Evolutionary conservation across 2,329 filamentous ascomycete genomes (phyloP).

Genomic region (Fusarium nisikadoi): DNA sequence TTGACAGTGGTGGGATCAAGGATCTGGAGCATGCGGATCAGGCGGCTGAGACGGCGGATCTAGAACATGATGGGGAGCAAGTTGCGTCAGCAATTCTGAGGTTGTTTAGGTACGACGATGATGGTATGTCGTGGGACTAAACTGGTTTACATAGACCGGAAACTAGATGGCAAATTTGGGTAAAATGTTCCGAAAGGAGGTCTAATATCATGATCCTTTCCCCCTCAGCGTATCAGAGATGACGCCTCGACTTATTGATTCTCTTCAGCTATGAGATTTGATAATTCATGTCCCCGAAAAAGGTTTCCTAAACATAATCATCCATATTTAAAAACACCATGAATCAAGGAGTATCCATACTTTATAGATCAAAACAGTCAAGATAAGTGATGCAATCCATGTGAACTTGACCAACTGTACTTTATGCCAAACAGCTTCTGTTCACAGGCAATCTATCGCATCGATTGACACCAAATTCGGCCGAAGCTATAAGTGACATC

Average conservation of each 20-base stretch:
- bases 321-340: neutral
- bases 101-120: conserved; percentile 62
- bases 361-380: neutral
- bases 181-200: neutral
- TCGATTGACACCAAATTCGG: neutral
- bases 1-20: conserved; percentile 70
- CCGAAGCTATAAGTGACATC: neutral
- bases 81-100: conserved; percentile 75
- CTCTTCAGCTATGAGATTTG: neutral
- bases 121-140: conserved; percentile 47
- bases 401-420: neutral
- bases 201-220: neutral
- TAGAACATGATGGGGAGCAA: conserved; percentile 75
- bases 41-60: conserved; percentile 68
- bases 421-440: neutral
- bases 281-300: neutral
- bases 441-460: neutral
- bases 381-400: neutral
- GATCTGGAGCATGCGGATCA: conserved; percentile 69
- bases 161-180: neutral
- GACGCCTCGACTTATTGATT: neutral
- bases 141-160: neutral
- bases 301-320: neutral
- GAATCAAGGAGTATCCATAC: neutral
- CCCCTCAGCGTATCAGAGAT: neutral